Evolutionary conservation across 2,329 filamentous ascomycete genomes (phyloP).

Genomic region (Calonectria ilicicola): DNA sequence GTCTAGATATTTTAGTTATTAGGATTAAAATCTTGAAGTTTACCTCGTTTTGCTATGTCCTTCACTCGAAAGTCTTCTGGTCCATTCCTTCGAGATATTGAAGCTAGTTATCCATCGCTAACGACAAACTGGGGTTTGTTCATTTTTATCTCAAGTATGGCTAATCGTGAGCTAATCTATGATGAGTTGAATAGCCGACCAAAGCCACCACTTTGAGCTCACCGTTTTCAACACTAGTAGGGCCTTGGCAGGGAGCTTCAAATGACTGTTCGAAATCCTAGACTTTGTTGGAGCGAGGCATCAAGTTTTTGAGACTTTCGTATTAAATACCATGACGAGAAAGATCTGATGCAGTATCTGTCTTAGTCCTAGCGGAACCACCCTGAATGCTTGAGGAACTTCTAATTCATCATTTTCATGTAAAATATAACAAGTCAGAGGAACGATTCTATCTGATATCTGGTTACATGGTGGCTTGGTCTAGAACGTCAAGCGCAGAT

Average conservation of each 20-base stretch:
- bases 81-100: no score
- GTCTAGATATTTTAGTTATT: no score
- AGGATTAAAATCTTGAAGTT: no score
- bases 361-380: no score
- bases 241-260: not conserved
- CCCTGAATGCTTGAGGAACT: no score
- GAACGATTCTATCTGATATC: not conserved
- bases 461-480: not conserved
- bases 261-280: not conserved
- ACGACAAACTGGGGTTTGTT: not conserved
- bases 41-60: no score
- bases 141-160: not conserved
- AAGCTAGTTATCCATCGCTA: no score
- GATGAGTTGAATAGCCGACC: not conserved
- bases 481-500: not conserved
- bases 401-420: no score
- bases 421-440: no score
- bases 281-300: not conserved
- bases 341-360: rapidly evolving
- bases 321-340: no score
- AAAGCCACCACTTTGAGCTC: not conserved
- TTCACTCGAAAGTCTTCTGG: no score
- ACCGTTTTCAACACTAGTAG: not conserved
- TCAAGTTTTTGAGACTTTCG: no score
- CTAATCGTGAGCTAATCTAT: not conserved